Conservation (phyloP, 2,329 filamentous ascomycete species). For the Parascedosporium putredinis region DNA sequence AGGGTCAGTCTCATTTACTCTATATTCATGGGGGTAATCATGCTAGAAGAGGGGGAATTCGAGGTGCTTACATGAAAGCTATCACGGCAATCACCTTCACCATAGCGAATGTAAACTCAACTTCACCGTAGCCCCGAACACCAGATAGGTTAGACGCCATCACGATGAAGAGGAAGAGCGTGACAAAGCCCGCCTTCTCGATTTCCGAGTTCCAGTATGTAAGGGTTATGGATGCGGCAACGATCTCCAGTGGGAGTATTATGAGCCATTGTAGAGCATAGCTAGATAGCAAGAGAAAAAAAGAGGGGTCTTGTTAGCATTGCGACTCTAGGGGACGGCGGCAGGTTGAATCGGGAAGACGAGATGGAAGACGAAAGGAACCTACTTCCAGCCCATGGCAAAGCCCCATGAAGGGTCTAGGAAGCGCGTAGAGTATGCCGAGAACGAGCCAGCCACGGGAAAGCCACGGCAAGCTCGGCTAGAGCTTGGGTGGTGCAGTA, state of each 20-base stretch:
- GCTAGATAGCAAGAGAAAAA: slow-evolving; percentile 30
- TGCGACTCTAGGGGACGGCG: too few species aligned
- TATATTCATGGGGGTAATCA: not conserved
- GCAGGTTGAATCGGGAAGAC: too few species aligned
- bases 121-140: slow-evolving; percentile 80
- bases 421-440: slow-evolving; percentile 84
- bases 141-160: slow-evolving; percentile 79
- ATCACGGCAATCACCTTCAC: slow-evolving; percentile 81
- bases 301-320: too few species aligned
- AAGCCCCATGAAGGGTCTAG: slow-evolving; percentile 91
- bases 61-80: slow-evolving; percentile 63
- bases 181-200: slow-evolving; percentile 66
- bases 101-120: slow-evolving; percentile 77
- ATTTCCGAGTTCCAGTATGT: slow-evolving; percentile 63
- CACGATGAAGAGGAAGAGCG: slow-evolving; percentile 68
- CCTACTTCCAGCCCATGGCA: slow-evolving; percentile 87
- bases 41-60: not conserved
- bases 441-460: slow-evolving; percentile 85
- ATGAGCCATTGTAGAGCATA: slow-evolving; percentile 85
- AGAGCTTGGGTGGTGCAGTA: slow-evolving; percentile 88
- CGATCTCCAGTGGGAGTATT: slow-evolving; percentile 74
- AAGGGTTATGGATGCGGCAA: slow-evolving; percentile 76
- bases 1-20: slow-evolving; percentile 10
- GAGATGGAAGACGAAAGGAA: slow-evolving; percentile 13
- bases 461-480: slow-evolving; percentile 87